Evolutionary conservation across 2,329 filamentous ascomycete species (phyloP).

Genomic region (Neurospora crassa): DNA sequence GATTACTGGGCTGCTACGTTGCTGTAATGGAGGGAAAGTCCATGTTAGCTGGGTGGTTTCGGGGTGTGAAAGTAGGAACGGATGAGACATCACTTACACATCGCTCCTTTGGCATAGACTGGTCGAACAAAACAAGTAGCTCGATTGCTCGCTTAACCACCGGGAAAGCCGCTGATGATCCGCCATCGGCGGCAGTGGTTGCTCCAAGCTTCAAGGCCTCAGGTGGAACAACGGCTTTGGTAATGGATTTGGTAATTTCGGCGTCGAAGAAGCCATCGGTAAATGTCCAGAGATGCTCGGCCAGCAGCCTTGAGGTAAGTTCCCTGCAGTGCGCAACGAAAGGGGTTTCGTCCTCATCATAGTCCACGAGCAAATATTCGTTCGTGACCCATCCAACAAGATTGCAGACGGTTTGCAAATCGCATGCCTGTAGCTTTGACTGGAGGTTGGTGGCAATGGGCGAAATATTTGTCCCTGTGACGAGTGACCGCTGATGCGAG

Average conservation of each 20-base stretch:
- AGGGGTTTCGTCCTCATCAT: conserved; percentile 45
- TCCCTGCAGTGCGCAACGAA: conserved; percentile 45
- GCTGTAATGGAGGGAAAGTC: conserved; percentile 23
- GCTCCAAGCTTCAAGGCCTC: conserved; percentile 42
- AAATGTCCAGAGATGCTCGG: conserved; percentile 48
- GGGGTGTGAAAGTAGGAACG: neutral
- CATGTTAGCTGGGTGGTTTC: conserved; percentile 11
- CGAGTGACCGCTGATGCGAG: conserved; percentile 37
- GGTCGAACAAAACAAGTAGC: conserved; percentile 52
- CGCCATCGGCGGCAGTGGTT: conserved; percentile 30
- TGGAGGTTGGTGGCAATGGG: conserved; percentile 43
- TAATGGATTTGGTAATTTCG: conserved; percentile 45
- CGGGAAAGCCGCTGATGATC: conserved; percentile 46
- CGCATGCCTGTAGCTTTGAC: conserved; percentile 34
- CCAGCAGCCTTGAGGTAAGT: conserved; percentile 44
- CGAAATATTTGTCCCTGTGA: conserved; percentile 44
- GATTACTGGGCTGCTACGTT: conserved; percentile 45
- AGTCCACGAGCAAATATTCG: conserved; percentile 46
- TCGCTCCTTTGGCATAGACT: conserved; percentile 54
- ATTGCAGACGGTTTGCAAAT: conserved; percentile 42
- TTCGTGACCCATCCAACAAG: conserved; percentile 48
- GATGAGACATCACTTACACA: conserved; percentile 35
- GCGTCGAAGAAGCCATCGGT: conserved; percentile 44
- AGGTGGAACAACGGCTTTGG: conserved; percentile 36
- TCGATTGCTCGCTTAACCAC: conserved; percentile 49